Conservation (phyloP, 2,329 filamentous ascomycete species). For the Fusarium staphyleae region DNA sequence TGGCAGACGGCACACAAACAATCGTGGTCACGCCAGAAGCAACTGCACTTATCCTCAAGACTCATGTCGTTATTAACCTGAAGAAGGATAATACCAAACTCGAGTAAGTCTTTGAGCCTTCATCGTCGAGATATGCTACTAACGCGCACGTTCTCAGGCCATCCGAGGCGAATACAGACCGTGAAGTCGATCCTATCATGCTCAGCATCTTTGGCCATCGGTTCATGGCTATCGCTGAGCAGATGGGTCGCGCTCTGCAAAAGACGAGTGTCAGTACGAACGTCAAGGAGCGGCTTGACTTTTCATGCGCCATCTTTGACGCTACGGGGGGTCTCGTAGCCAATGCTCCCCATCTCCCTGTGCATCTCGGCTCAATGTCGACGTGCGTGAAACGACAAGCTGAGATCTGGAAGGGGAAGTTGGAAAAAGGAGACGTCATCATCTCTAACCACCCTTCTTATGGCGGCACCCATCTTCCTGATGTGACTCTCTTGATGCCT, state of each 20-base stretch:
- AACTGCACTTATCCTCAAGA: conserved; percentile 78
- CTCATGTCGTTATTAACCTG: conserved; percentile 89
- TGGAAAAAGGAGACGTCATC: conserved; percentile 81
- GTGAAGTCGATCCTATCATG: conserved; percentile 76
- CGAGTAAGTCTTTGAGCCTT: conserved; percentile 38
- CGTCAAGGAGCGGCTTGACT: conserved; percentile 82
- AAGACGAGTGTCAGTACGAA: conserved; percentile 84
- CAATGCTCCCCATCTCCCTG: conserved; percentile 80
- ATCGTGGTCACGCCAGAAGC: conserved; percentile 86
- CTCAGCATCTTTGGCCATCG: conserved; percentile 82
- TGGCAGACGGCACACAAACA: conserved; percentile 88
- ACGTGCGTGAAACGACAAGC: conserved; percentile 81
- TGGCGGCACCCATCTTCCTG: conserved; percentile 82
- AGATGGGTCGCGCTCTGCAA: conserved; percentile 81
- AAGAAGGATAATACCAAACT: conserved; percentile 59
- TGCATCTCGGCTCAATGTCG: conserved; percentile 83
- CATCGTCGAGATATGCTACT: background rate
- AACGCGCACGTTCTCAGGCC: conserved; percentile 23
- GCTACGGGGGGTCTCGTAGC: conserved; percentile 77
- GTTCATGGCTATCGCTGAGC: conserved; percentile 87
- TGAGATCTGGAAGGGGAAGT: conserved; percentile 77
- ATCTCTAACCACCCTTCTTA: conserved; percentile 86
- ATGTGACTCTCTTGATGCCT: conserved; percentile 82
- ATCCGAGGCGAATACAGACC: conserved; percentile 28
- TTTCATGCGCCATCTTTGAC: conserved; percentile 83